Conservation (phyloP, 768 basidiomycete genomes). For the Boletus sensibilis region DNA sequence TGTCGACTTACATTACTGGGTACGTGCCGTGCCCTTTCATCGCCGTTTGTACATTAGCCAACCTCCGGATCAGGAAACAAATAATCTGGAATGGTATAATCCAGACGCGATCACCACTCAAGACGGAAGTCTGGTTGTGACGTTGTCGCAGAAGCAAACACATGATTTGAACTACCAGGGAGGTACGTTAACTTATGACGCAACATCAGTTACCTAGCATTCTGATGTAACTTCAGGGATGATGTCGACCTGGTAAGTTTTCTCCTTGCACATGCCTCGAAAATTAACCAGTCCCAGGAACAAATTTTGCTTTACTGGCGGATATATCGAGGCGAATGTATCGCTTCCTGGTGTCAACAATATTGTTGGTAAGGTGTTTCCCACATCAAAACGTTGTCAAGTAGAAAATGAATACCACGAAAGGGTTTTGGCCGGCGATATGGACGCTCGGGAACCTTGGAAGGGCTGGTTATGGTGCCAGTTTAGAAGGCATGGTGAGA, state of each 20-base stretch:
- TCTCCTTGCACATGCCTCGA: neutral
- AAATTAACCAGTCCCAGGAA: slow-evolving; percentile 49
- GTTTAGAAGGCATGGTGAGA: slow-evolving; percentile 49
- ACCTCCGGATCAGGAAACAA: slow-evolving; percentile 33
- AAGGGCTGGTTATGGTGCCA: slow-evolving; percentile 70
- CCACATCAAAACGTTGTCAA: neutral
- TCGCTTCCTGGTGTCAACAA: slow-evolving; percentile 66
- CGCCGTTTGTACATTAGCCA: slow-evolving; percentile 32
- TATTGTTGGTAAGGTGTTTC: slow-evolving; percentile 44
- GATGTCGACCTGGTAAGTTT: slow-evolving; percentile 41
- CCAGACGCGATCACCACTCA: slow-evolving; percentile 50
- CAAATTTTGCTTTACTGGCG: slow-evolving; percentile 88
- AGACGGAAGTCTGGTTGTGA: slow-evolving; percentile 51
- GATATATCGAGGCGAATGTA: slow-evolving; percentile 65
- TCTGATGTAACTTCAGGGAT: slow-evolving; percentile 43
- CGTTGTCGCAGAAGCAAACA: slow-evolving; percentile 44
- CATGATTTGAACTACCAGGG: slow-evolving; percentile 48
- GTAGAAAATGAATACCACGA: neutral
- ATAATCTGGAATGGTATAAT: slow-evolving; percentile 59
- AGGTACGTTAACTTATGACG: slow-evolving; percentile 23
- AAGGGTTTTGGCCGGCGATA: slow-evolving; percentile 52
- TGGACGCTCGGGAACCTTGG: slow-evolving; percentile 62
- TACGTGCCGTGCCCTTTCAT: slow-evolving; percentile 30
- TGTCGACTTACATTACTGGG: slow-evolving; percentile 42
- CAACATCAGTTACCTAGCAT: slow-evolving; percentile 25